Base-by-base conservation (phyloP, 306 rosid genomes). In the Ochetophila trinervis region DNA sequence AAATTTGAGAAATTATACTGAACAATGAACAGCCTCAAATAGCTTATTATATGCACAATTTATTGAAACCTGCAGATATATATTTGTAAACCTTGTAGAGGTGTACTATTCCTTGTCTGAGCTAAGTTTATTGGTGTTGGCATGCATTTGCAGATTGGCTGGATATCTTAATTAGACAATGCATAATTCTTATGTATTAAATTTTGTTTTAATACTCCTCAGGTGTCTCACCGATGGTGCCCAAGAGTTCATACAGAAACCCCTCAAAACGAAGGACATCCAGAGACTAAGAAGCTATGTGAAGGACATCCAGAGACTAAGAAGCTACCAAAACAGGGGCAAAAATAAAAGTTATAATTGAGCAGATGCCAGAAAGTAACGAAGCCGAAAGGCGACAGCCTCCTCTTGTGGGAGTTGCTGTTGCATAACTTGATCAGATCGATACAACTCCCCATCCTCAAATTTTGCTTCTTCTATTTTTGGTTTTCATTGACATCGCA, bases 211-310 rank as follows among this genome's bases (percentile, higher is more conserved):
- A 21, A 20, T 34, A 42, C 16, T 62, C 27, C 27, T 15, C 54
- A 62, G 66, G 54, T 62, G 66, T 44, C 66, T 62, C 6, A 8
- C 22, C 16, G 66, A 62, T 15, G 66, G 66, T 44, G 66, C 66
- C 9, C 22, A 44, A 63, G 56, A 63, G 20, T 48, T 63, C 67
- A 22, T 48, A 35, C 67, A 47, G 67, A 63, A 63, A 27, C 67
- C 67, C 27, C 56, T 63, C 18, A n/a, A 63, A 47, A 54, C 47
- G 15, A 48, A 47, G 18, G 67, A 47, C 67, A 17, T 48, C 42
- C 53, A 63, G 27, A 63, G 50, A 22, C 9, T 63, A 47, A 48
- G 27, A 48, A 63, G 55, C 24, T 63, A 48, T 27, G 67, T 27
- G 27, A 63, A 36, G n/a, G n/a, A n/a, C n/a, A n/a, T n/a, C n/a